Evolutionary conservation across 2,329 filamentous ascomycete species (phyloP).

Genomic region (Ascochyta lentis): DNA sequence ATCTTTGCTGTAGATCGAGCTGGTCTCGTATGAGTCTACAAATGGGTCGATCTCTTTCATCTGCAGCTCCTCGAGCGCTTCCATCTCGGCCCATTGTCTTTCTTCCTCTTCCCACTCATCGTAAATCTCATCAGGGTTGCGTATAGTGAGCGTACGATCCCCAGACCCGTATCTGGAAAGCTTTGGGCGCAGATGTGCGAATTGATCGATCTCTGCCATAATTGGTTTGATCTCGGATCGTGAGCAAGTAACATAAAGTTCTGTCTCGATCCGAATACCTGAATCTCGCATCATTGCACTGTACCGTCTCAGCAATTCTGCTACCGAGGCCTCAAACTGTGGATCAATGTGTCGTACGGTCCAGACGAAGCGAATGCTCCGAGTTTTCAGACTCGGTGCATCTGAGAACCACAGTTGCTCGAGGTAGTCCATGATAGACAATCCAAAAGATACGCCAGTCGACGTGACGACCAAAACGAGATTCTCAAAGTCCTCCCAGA

Average conservation of each 20-base stretch:
- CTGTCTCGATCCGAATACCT: conserved; percentile 22
- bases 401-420: conserved; percentile 27
- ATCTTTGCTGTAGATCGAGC: background rate
- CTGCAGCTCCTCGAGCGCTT: conserved; percentile 9
- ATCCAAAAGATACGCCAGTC: conserved; percentile 35
- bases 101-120: conserved; percentile 30
- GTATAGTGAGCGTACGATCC: conserved; percentile 22
- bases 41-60: conserved; percentile 18
- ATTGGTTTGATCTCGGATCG: conserved; percentile 6
- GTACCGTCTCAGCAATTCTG: conserved; percentile 22
- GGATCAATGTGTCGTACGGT: conserved; percentile 32
- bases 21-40: conserved; percentile 5
- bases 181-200: conserved; percentile 31
- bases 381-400: conserved; percentile 7
- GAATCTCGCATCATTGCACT: conserved; percentile 22
- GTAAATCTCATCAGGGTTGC: conserved; percentile 32
- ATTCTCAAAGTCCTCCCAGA: conserved; percentile 34
- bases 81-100: conserved; percentile 18
- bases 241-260: conserved; percentile 31
- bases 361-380: conserved; percentile 32
- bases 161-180: conserved; percentile 5
- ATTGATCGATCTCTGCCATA: conserved; percentile 25
- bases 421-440: conserved; percentile 36
- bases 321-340: conserved; percentile 31
- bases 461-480: conserved; percentile 32